Conservation (phyloP, 2,329 filamentous ascomycete genomes). For the Chaetomium olivaceum region DNA sequence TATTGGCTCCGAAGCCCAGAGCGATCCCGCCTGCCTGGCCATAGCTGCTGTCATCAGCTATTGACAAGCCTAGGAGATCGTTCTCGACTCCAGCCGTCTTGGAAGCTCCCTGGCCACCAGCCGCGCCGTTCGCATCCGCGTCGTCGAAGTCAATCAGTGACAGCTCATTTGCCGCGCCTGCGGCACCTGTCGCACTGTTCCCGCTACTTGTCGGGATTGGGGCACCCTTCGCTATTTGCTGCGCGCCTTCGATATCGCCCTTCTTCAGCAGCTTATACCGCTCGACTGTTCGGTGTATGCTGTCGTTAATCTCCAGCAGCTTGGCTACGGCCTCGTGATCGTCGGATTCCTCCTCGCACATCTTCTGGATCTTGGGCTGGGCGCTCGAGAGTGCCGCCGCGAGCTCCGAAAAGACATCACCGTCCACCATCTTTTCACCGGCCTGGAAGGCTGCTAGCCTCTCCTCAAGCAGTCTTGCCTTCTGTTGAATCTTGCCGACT, state of each 20-base stretch:
- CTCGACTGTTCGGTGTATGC: slow-evolving; percentile 95
- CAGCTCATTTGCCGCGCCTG: slow-evolving; percentile 67
- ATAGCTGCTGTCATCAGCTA: slow-evolving; percentile 66
- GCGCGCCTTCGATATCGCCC: slow-evolving; percentile 82
- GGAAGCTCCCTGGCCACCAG: slow-evolving; percentile 42
- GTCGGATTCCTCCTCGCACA: slow-evolving; percentile 98
- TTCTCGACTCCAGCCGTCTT: slow-evolving; percentile 71
- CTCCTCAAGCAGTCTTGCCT: slow-evolving; percentile 88
- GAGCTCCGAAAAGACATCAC: slow-evolving; percentile 76
- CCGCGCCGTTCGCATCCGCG: slow-evolving; percentile 54
- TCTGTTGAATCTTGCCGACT: slow-evolving; percentile 91
- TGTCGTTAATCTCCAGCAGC: slow-evolving; percentile 95
- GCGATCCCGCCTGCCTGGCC: slow-evolving; percentile 80
- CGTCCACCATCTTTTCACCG: slow-evolving; percentile 73
- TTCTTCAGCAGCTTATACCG: slow-evolving; percentile 95
- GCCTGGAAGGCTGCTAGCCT: slow-evolving; percentile 81
- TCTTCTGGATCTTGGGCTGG: slow-evolving; percentile 98
- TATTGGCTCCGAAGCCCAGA: slow-evolving; percentile 72
- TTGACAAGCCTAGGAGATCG: slow-evolving; percentile 84
- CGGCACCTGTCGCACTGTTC: slow-evolving; percentile 60
- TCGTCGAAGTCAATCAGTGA: slow-evolving; percentile 91
- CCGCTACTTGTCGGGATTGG: slow-evolving; percentile 62
- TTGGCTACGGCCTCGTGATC: slow-evolving; percentile 95
- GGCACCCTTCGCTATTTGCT: slow-evolving; percentile 80
- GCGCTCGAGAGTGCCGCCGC: slow-evolving; percentile 86